Evolutionary conservation across 768 basidiomycete species (phyloP), one percentile per base, ranked within the genome.

Genomic region (Mycena vitilis): DNA sequence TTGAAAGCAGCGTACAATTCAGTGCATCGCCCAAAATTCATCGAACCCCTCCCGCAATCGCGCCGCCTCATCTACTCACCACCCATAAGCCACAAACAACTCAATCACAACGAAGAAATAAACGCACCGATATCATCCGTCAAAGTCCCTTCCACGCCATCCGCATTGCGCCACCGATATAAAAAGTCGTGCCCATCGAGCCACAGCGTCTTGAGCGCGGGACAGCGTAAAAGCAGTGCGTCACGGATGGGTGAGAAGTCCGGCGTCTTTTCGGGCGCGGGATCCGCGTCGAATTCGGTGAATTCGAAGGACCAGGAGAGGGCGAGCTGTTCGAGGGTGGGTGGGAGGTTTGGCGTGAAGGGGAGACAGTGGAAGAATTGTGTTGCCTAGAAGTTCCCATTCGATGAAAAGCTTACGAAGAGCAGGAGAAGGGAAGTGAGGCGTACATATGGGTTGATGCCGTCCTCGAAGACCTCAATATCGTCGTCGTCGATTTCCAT

Each of bases 131-230:
- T 4, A 2, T 40, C 38, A 15, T 53, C 40, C 5, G 12, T 62
- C 60, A 10, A 30, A 18, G 0, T 25, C 12, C 5, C 11, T 2
- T 42, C 61, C 3, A 34, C 42, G 11, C 8, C 30, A 30, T 30
- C 30, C 30, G 2, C 4, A 15, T 44, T 52, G 25, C 30, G 44
- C 61, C 61, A 63, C 8, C 12, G 42, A 11, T 45, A 45, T 20
- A 63, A 4, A 20, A 36, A 54, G 9, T 45, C 20, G 20, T 45
- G 11, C 11, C 61, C 61, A 30, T 63, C 61, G 12, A 63, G 30
- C 52, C 42, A 63, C 2, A 63, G 20, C 4, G 61, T 45, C 5
- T 25, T 30, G 1, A 63, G 52, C 3, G 1, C 23, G 11, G 52
- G 52, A 13, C 61, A 63, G 1, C 20, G 40, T 10, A 12, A 30